Evolutionary conservation across 495 filamentous ascomycete species (phyloP), one percentile per base, ranked within the genome.

Genomic region (Daldinia grandis): DNA sequence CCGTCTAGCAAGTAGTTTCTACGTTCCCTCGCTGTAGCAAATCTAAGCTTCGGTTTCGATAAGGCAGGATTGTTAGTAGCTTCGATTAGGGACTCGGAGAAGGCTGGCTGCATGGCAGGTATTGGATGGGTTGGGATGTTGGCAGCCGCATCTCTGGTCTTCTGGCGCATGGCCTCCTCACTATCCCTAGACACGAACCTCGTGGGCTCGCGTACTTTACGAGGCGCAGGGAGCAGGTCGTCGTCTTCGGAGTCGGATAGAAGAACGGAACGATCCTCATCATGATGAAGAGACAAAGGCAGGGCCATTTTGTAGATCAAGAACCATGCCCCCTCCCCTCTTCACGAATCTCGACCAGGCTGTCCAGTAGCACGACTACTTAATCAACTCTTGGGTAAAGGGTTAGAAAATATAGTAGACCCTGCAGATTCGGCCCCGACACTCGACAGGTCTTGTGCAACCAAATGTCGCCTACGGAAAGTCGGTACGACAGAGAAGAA

Each of bases 21-120:
- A 44, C 93, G 86, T 5, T 85, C 82, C 63, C 88, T 89, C 14
- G 91, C 87, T 76, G 91, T 78, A 9, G 79, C 91, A 42, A 85
- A 83, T 27, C 84, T 82, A 5, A 88, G 79, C 42, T 86, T 82
- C 64, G 86, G 85, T 58, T 84, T 82, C 24, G 76, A 68, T 5
- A 79, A 66, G 27, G 76, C 80, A 15, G 79, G 80, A 24, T 81
- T 75, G 10, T 81, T 78, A 9, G 87, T 86, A 19, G 91, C 88
- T 73, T 97, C 94, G 27, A 87, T 68, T 58, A 99, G 90, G 2
- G 94, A 97, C 79, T 99, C 95, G 75, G 95, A 91, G 75, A 98
- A 98, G 53, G 95, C 92, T 54, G 88, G 92, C 75, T 98, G 95
- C 85, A 99, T 91, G 56, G 88, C 87, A 15, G 89, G 79, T 61